Conservation (phyloP, 306 rosid species). For the Quercus wislizeni region DNA sequence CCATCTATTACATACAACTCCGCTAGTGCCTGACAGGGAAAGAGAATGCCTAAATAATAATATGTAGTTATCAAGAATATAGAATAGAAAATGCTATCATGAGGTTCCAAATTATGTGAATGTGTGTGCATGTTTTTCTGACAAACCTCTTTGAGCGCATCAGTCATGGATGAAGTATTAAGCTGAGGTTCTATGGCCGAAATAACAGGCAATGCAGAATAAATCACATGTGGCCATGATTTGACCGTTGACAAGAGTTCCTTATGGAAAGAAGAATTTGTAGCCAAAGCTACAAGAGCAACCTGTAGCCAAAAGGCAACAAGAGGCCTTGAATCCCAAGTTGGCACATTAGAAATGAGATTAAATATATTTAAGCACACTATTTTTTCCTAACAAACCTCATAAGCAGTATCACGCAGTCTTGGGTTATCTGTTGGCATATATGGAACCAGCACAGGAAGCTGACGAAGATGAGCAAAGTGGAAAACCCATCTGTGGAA, state of each 20-base stretch:
- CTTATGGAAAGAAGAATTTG: slow-evolving; percentile 82
- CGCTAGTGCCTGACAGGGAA: slow-evolving; percentile 71
- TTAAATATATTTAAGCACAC: background rate
- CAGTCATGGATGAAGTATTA: slow-evolving; percentile 78
- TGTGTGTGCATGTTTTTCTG: background rate
- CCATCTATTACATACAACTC: slow-evolving; percentile 84
- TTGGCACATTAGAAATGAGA: slow-evolving; percentile 8
- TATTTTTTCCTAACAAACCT: slow-evolving; percentile 57
- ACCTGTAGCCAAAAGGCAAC: slow-evolving; percentile 54
- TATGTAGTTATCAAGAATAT: slow-evolving; percentile 4
- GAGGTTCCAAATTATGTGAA: background rate
- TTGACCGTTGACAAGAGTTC: slow-evolving; percentile 70
- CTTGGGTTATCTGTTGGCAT: slow-evolving; percentile 84
- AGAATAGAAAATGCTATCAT: slow-evolving; percentile 13
- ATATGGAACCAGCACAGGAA: slow-evolving; percentile 87
- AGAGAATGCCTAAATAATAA: slow-evolving; percentile 13
- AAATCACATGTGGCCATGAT: slow-evolving; percentile 84
- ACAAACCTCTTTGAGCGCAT: slow-evolving; percentile 82
- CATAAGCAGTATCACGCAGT: slow-evolving; percentile 93
- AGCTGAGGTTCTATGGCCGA: slow-evolving; percentile 95
- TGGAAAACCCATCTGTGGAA: slow-evolving; percentile 94
- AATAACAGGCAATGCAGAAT: slow-evolving; percentile 79
- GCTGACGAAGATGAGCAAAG: slow-evolving; percentile 98
- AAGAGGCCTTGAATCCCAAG: slow-evolving; percentile 11
- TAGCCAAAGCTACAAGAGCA: slow-evolving; percentile 92